phyloP scores from a whole-genome alignment of 169 alveolate species.

The Perkinsus chesapeaki region DNA sequence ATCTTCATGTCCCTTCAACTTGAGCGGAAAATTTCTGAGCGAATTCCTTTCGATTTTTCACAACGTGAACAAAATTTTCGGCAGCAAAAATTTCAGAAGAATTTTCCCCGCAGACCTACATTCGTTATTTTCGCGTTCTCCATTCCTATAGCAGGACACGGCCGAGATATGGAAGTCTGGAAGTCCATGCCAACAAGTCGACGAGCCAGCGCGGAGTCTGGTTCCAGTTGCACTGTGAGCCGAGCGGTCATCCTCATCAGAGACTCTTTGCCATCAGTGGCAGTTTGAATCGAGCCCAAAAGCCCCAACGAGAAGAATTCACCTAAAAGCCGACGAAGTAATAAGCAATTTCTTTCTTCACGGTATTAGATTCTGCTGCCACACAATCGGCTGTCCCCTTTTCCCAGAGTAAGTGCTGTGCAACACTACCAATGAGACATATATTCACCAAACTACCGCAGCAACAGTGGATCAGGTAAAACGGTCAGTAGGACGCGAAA shows the following conservation, averaged over 20 bases:
- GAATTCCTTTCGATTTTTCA: no score
- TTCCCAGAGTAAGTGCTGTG: no score
- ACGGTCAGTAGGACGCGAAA: no score
- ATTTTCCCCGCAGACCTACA: neutral
- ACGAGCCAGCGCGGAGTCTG: neutral
- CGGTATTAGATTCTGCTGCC: no score
- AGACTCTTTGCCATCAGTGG: neutral
- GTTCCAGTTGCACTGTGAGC: neutral
- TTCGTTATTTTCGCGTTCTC: neutral
- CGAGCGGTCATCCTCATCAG: neutral
- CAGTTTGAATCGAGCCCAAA: neutral
- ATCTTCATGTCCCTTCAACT: no score
- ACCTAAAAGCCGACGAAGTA: neutral
- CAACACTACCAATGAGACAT: no score
- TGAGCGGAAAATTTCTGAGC: no score
- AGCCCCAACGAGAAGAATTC: neutral
- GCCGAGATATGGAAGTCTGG: neutral
- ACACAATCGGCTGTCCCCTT: no score
- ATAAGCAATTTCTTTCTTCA: no score
- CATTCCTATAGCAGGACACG: neutral
- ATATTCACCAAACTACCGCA: no score
- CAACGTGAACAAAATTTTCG: no score
- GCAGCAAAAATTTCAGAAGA: neutral
- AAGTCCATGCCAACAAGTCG: neutral
- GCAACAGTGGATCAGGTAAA: no score